Conservation (phyloP, 371 early-diverging fungal species). For the Actinomucor elegans region DNA sequence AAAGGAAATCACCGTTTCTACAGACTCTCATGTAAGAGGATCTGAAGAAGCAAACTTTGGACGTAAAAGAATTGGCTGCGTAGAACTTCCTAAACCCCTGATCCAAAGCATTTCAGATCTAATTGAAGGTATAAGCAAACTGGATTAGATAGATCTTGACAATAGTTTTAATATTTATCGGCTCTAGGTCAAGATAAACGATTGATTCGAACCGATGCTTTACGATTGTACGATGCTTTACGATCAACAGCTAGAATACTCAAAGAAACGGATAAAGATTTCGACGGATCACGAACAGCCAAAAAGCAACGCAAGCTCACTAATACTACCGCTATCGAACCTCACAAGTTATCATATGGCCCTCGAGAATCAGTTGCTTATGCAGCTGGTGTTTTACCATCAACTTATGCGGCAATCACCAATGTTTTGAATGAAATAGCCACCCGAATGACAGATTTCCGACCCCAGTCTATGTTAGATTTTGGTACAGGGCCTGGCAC, state of each 20-base stretch:
- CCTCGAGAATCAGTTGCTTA: constrained; percentile 74
- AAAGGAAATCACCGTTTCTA: constrained; percentile 4
- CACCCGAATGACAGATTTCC: constrained; percentile 58
- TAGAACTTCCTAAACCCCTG: constrained; percentile 57
- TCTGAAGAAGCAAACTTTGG: constrained; percentile 75
- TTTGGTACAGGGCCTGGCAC: constrained; percentile 91
- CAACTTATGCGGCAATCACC: constrained; percentile 65
- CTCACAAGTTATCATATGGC: constrained; percentile 77
- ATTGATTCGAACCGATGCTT: constrained; percentile 63
- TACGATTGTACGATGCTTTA: constrained; percentile 68
- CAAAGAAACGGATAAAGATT: not conserved
- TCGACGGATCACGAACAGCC: constrained; percentile 12
- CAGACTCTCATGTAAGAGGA: constrained; percentile 43
- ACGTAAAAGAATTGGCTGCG: constrained; percentile 69
- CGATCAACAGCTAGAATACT: constrained; percentile 59
- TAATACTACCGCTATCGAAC: constrained; percentile 31
- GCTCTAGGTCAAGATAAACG: constrained; percentile 49
- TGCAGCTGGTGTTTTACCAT: constrained; percentile 67
- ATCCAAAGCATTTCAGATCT: constrained; percentile 49
- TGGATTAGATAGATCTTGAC: not conserved
- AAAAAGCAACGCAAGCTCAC: constrained; percentile 28
- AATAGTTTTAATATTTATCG: too few relatives aligned
- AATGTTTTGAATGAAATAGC: constrained; percentile 72
- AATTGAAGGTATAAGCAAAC: constrained; percentile 37
- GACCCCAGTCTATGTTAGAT: constrained; percentile 71